Percentiles rank a stretch among this genome's conserved stretches.
Conservation (phyloP, 148 eudicot genomes). For the Vaccinium vitisidaea region DNA sequence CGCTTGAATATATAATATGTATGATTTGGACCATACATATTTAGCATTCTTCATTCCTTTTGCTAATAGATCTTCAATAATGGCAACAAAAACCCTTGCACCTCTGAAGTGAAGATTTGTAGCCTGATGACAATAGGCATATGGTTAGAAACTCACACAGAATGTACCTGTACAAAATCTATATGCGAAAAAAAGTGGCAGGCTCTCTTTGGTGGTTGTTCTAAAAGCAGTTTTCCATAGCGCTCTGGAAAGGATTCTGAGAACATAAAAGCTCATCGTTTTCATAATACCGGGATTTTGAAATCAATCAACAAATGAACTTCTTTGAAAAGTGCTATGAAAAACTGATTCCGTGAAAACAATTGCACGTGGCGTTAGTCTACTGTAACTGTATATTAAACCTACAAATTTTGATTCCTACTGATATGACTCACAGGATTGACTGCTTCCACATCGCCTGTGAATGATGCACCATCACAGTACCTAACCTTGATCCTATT, state of each 20-base stretch:
- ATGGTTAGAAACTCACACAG: slow-evolving; percentile 7
- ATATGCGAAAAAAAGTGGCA: not conserved
- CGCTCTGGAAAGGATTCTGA: not conserved
- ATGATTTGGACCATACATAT: slow-evolving; percentile 41
- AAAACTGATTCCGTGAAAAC: no score
- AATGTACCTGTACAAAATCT: not conserved
- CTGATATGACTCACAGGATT: slow-evolving; percentile 55
- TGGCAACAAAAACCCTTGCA: slow-evolving; percentile 71
- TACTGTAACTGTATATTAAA: no score
- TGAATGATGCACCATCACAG: slow-evolving; percentile 96
- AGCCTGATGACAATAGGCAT: slow-evolving; percentile 29
- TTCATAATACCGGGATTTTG: no score
- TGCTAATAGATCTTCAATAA: slow-evolving; percentile 73
- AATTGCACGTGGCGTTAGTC: no score
- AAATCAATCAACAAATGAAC: no score
- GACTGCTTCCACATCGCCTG: slow-evolving; percentile 83
- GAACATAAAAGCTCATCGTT: not conserved
- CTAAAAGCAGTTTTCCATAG: not conserved
- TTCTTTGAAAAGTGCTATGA: not conserved
- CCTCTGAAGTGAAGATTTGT: slow-evolving; percentile 85
- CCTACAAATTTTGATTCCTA: not conserved
- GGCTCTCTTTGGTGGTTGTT: not conserved
- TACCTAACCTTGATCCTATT: slow-evolving; percentile 86
- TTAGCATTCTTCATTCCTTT: slow-evolving; percentile 80
- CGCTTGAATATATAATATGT: no score